Base-by-base conservation (phyloP, 2,329 filamentous ascomycete genomes). In the Colletotrichum acutatum region DNA sequence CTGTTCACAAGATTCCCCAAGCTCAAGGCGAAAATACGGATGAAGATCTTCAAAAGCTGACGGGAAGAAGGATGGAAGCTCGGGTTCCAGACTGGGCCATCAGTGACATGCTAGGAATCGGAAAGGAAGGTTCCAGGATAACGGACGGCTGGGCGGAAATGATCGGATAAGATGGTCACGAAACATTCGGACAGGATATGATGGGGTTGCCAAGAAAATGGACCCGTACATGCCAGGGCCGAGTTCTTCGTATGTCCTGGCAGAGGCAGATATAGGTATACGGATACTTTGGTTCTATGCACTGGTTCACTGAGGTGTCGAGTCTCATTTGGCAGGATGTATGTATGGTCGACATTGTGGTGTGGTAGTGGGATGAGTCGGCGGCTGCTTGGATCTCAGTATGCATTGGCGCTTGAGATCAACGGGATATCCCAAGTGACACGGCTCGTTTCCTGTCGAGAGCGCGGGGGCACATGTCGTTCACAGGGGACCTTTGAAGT, bases 281-380 rank as follows among this genome's bases (percentile, higher is more conserved):
- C 52, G 57, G 26, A 24, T 66, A 57, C 22, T 12, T 59, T 70
- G 61, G 32, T 54, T 28, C 46, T 34, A 66, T 30, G 32, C 34
- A 62, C 37, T 22, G 34, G 66, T 60, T 28, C 65, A 37, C 16
- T 34, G 58, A 53, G 69, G 28, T 32, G 16, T 30, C 28, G 19
- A 22, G 60, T 58, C 28, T 57, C 30, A 26, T 52, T 24, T 59
- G 24, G 24, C 28, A n/a, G n/a, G 53, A 62, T 59, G 64, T 56
- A 63, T 49, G 14, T 22, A 22, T 52, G 52, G 19, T 54, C 37
- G 8, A 58, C 22, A 53, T 46, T 52, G 30, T 59, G 69, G 65
- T 72, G 65, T 72, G 69, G 69, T 61, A 28, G 63, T 71, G 68
- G 68, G 62, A 71, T 56, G 63, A 67, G 63, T 67, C 57, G 63